Evolutionary conservation across 768 basidiomycete species (phyloP), one percentile per base, ranked within the genome.

Genomic region (Coprinopsis cinerea): DNA sequence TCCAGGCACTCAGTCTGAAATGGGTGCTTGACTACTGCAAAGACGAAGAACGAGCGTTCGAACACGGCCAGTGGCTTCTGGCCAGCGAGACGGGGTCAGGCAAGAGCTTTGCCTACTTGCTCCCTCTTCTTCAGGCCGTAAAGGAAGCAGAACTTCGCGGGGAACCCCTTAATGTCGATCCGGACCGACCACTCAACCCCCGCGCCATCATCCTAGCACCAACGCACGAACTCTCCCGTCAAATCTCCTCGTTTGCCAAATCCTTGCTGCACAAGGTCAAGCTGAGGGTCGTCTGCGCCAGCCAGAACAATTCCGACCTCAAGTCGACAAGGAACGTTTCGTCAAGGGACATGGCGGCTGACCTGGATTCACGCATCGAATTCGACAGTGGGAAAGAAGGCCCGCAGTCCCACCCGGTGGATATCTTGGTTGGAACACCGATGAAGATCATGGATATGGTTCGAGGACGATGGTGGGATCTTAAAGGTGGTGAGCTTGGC

Each of bases 21-120:
- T 81, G 83, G 66, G 64, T 90, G 15, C 62, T 88, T 46, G 65
- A 67, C 22, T 52, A 59, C 14, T 43, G 44, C 2, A 49, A 35
- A 42, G 40, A 46, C 55, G 27, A 53, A 28, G 47, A 42, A 44
- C 58, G 20, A 46, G 52, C 27, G 51, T 57, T 65, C 52, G 60
- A 60, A 22, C 73, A 69, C 60, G 68, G 69, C 40, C 70, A 81
- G 42, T 83, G 76, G 55, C 76, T 95, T 4, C 74, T 95, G 1
- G 92, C 90, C 0, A 84, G 87, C 0, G 92, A 94, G 65, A 95
- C 91, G 0, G 92, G 93, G 14, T 92, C 90, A 0, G 92, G 92
- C 1, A 95, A 95, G 68, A 92, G 88, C 1, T 78, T 94, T 24
- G 92, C 93, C 1, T 95, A 93, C 64, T 77, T 94, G 36, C 75